Base-by-base conservation (phyloP, 129 eudicot species). In the Ambrosia artemisiifolia region DNA sequence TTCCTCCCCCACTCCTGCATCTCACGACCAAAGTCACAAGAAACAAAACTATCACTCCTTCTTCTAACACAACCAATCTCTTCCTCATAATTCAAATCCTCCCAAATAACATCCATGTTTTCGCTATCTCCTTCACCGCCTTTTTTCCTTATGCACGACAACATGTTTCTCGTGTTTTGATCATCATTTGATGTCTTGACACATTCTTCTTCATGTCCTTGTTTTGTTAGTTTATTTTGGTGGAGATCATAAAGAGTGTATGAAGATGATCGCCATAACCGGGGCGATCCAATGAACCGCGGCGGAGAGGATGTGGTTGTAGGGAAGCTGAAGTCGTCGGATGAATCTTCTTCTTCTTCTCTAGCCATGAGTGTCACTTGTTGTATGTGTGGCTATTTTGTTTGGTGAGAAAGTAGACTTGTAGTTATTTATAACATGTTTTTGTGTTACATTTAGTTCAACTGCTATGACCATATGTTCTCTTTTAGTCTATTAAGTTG, bases 61-160 rank as follows among this genome's bases (percentile, higher is more conserved):
- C 59, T 1, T 33, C 49, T 34, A 6, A 51, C 30, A 3, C 18
- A 48, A 70, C 65, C 40, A 18, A 70, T 70, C 75, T 70, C 75
- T 19, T 70, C 75, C 20, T 70, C 75, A 40, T 70, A 54, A 54
- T 70, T 70, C 65, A 70, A 54, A 38, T 70, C 75, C 65, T 70
- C 75, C 75, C 75, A 70, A 17, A 70, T 70, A 1, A 70, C 75
- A 53, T 70, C 75, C 75, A 70, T 70, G 36, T 70, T 54, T 36
- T 36, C 75, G 0, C 18, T 13, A 16, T 62, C 17, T 8, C 7
- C 46, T 6, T 19, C 74, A 17, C 65, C 75, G 0, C 19, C 75
- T 11, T 54, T 70, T 2, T 40, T 36, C 44, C 3, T 53, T 1
- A 70, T 54, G 28, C 36, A 70, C 2, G 75, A 54, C 4, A 70